Evolutionary conservation across 352 stramenopile genomes (phyloP).

Genomic region (Globisporangium viniferum): DNA sequence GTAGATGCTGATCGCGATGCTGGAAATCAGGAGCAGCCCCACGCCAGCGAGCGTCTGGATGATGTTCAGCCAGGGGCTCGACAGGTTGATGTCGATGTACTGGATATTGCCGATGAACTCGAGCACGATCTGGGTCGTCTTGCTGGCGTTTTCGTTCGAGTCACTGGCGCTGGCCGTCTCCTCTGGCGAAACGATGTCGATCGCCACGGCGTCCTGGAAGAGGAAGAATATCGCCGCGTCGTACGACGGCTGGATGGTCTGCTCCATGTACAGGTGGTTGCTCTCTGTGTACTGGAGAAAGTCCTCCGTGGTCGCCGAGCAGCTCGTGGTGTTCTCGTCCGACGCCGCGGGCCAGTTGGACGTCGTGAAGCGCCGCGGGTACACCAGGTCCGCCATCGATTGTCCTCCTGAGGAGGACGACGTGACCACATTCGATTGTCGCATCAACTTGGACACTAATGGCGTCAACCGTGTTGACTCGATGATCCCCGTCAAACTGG

Average conservation of each 20-base stretch:
- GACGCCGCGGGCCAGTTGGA: neutral
- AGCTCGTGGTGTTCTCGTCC: neutral
- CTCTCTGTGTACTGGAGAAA: conserved; percentile 14
- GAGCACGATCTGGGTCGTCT: neutral
- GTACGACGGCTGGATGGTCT: conserved; percentile 29
- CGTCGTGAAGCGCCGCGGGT: neutral
- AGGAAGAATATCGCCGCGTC: conserved; percentile 31
- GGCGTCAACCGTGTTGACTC: conserved; percentile 2
- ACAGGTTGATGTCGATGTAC: conserved; percentile 7
- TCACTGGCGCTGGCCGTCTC: neutral
- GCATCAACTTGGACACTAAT: conserved; percentile 3
- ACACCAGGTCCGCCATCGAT: neutral
- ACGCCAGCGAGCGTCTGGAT: neutral
- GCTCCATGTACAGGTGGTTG: conserved; percentile 39
- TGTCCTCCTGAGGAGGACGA: neutral
- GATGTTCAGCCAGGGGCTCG: conserved; percentile 7
- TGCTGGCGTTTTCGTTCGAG: neutral
- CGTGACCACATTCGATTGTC: neutral
- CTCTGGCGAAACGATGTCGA: neutral
- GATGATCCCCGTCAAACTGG: neutral
- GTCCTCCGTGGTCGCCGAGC: neutral
- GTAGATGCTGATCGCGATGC: neutral
- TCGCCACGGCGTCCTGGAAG: conserved; percentile 29
- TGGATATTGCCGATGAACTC: conserved; percentile 7
- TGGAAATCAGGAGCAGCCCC: neutral